Conservation (phyloP, 495 filamentous ascomycete species). For the Aspergillus diversus region DNA sequence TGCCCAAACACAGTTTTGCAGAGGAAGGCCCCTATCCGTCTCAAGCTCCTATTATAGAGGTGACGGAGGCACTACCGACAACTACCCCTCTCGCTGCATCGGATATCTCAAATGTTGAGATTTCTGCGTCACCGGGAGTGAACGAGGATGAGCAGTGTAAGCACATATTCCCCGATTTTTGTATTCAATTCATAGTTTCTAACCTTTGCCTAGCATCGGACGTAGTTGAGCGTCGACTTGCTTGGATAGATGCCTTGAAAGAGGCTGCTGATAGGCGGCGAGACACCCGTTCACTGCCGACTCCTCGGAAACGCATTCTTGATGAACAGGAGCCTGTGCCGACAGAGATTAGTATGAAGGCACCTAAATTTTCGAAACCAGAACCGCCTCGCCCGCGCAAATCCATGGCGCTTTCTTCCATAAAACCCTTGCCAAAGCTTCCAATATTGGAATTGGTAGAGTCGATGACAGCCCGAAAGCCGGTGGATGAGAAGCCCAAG, state of each 20-base stretch:
- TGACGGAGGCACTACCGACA: neutral
- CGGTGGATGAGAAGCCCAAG: constrained; percentile 26
- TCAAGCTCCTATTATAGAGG: neutral
- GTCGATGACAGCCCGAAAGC: constrained; percentile 32
- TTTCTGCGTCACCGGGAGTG: neutral
- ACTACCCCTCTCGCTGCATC: neutral
- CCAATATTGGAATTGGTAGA: constrained; percentile 42
- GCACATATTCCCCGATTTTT: neutral
- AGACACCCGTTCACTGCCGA: constrained; percentile 17
- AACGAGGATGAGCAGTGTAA: constrained; percentile 1
- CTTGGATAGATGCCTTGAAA: constrained; percentile 29
- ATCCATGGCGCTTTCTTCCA: constrained; percentile 40
- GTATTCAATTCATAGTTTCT: neutral
- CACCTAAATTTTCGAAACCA: constrained; percentile 29
- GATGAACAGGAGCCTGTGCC: constrained; percentile 26
- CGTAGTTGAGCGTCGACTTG: constrained; percentile 19
- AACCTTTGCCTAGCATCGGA: constrained; percentile 12
- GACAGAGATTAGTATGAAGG: constrained; percentile 28
- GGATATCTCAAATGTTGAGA: neutral
- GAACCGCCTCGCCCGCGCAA: constrained; percentile 21
- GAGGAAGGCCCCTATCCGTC: neutral
- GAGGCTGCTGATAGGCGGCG: constrained; percentile 28
- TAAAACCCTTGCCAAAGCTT: constrained; percentile 42
- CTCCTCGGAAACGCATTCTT: constrained; percentile 30
- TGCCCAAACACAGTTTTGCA: neutral